Conservation (phyloP, 176 grass and related monocot genomes). For the Ensete glaucum region DNA sequence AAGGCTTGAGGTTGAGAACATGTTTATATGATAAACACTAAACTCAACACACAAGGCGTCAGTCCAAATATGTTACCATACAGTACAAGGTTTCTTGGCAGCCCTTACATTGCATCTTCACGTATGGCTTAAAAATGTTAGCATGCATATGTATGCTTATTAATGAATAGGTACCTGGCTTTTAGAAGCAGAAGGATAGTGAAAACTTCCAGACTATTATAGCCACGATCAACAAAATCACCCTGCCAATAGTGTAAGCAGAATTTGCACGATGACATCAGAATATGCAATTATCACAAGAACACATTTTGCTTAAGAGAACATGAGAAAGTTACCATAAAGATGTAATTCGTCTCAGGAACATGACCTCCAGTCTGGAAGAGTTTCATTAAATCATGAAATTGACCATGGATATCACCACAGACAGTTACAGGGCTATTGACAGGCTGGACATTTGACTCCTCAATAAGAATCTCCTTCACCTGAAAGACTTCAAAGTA, state of each 20-base stretch:
- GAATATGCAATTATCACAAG: neutral
- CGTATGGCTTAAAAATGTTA: neutral
- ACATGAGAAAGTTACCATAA: conserved; percentile 51
- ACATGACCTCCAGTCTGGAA: conserved; percentile 97
- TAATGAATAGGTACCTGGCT: conserved; percentile 54
- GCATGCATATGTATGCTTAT: neutral
- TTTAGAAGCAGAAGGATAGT: conserved; percentile 91
- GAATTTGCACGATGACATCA: neutral
- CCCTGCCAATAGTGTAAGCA: conserved; percentile 35
- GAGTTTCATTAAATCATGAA: conserved; percentile 99
- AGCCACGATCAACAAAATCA: conserved; percentile 98
- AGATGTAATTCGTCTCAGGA: conserved; percentile 96
- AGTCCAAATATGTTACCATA: too few relatives aligned
- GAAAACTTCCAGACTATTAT: conserved; percentile 97
- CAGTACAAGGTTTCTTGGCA: too few relatives aligned
- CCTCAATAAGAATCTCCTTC: conserved; percentile 96
- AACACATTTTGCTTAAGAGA: neutral
- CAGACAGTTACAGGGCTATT: conserved; percentile 98
- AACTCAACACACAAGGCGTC: too few relatives aligned
- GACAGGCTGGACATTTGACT: conserved; percentile 97
- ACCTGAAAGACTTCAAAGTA: conserved; percentile 35
- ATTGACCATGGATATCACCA: conserved; percentile 95
- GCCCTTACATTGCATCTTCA: neutral
- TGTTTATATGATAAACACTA: too few relatives aligned
- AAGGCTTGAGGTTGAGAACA: too few relatives aligned